phyloP scores from a whole-genome alignment of 257 asterid species.

The Striga asiatica region DNA sequence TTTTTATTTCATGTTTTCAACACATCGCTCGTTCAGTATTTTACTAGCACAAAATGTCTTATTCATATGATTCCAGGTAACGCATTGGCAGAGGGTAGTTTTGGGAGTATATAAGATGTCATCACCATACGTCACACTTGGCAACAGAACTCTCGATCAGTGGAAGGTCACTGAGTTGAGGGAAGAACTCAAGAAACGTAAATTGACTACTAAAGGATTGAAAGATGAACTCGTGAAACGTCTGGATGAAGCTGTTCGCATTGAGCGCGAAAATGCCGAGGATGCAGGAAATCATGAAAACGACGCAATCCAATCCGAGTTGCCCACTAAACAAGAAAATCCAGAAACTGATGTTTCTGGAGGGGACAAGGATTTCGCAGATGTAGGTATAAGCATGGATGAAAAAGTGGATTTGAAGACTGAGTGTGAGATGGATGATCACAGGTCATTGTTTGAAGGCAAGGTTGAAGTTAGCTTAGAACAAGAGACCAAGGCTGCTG shows the following conservation, averaged over 20 bases:
- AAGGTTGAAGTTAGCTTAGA: slow-evolving; percentile 22
- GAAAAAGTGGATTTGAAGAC: slow-evolving; percentile 16
- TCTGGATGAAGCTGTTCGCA: slow-evolving; percentile 61
- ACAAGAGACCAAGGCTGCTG: slow-evolving; percentile 20
- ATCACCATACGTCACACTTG: slow-evolving; percentile 56
- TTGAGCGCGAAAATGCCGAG: slow-evolving; percentile 31
- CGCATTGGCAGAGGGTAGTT: slow-evolving; percentile 11
- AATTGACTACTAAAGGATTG: slow-evolving; percentile 58
- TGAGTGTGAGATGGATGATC: slow-evolving; percentile 23
- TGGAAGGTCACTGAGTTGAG: slow-evolving; percentile 89
- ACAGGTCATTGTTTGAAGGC: slow-evolving; percentile 13
- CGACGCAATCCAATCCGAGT: slow-evolving; percentile 17
- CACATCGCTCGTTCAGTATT: background rate
- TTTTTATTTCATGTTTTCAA: background rate
- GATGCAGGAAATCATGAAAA: slow-evolving; percentile 15
- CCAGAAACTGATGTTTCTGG: slow-evolving; percentile 19
- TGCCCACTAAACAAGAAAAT: slow-evolving; percentile 20
- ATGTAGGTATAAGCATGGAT: slow-evolving; percentile 14
- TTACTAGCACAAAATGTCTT: background rate
- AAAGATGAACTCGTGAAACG: slow-evolving; percentile 75
- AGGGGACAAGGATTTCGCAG: slow-evolving; percentile 15
- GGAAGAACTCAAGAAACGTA: slow-evolving; percentile 85
- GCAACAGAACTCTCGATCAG: slow-evolving; percentile 61
- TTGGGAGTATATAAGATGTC: slow-evolving; percentile 48
- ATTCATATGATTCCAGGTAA: slow-evolving; percentile 18